A percentile compares a stretch with the other conserved stretches of the same genome.
Evolutionary conservation across 495 filamentous ascomycete genomes (phyloP).

Genomic region (Saxispiralis lemnorum): DNA sequence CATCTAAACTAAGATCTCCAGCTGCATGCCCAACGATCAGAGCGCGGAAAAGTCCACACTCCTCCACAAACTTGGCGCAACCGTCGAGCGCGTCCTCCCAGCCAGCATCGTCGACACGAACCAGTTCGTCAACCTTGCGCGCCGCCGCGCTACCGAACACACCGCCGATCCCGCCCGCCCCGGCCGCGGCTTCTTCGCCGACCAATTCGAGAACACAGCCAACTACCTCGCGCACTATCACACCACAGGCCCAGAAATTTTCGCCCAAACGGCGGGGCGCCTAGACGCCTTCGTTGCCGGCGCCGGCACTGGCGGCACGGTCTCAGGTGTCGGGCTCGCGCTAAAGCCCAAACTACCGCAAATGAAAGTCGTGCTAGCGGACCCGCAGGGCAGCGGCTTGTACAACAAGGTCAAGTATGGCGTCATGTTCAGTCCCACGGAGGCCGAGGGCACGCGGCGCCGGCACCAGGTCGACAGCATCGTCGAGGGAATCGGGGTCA

Average conservation of each 20-base stretch:
- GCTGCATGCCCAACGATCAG: constrained; percentile 91
- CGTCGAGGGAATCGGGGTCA: constrained; percentile 91
- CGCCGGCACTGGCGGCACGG: constrained; percentile 90
- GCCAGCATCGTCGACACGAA: constrained; percentile 78
- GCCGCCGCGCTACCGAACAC: constrained; percentile 57
- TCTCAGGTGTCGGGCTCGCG: constrained; percentile 67
- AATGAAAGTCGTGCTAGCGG: constrained; percentile 65
- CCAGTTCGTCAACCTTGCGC: constrained; percentile 89
- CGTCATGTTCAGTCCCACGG: constrained; percentile 83
- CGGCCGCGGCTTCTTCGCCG: constrained; percentile 68
- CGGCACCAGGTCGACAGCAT: constrained; percentile 87
- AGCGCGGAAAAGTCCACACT: constrained; percentile 73
- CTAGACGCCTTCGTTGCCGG: constrained; percentile 86
- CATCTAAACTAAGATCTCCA: constrained; percentile 14
- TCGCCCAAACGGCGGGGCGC: constrained; percentile 50
- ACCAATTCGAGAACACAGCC: constrained; percentile 82
- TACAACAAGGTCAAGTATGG: constrained; percentile 82
- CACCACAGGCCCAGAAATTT: constrained; percentile 81
- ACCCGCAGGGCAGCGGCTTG: constrained; percentile 84
- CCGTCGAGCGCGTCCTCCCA: constrained; percentile 71
- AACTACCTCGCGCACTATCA: constrained; percentile 75
- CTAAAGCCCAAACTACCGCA: constrained; percentile 52
- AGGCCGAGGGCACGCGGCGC: constrained; percentile 75
- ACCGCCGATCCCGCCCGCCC: constrained; percentile 32
- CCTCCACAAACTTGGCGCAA: constrained; percentile 75